Base-by-base conservation (phyloP, 768 basidiomycete species). In the Collybiopsis luxurians region DNA sequence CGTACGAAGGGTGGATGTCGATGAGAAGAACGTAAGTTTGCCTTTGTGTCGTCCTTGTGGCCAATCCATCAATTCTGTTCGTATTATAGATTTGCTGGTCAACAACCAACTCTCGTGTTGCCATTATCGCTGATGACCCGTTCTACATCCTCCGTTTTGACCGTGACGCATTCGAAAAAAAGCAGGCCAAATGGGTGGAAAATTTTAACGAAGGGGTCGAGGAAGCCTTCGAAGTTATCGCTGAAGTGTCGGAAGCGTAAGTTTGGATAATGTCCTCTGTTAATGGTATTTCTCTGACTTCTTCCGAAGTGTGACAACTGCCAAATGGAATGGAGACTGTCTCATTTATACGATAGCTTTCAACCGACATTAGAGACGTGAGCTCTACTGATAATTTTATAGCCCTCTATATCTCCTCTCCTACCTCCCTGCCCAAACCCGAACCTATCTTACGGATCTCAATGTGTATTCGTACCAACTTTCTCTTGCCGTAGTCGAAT, bases 241-340 rank as follows among this genome's bases (percentile, higher is more conserved):
- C 92, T 10, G 96, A 98, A 70, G 78, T 98, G 39, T 73, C 87
- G 0, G 96, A 99, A 63, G 79, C 74, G 95, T 87, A n/a, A n/a
- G n/a, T n/a, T n/a, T n/a, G n/a, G n/a, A n/a, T n/a, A n/a, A 63
- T 59, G 79, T 72, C 23, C 10, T 4, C 12, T 31, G 52, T 45
- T 44, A 38, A 27, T n/a, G n/a, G n/a, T n/a, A n/a, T n/a, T n/a
- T n/a, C n/a, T n/a, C n/a, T n/a, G n/a, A n/a, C n/a, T n/a, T n/a
- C n/a, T n/a, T n/a, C n/a, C n/a, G n/a, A n/a, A 96, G 92, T 55
- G 86, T 98, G 53, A 90, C 86, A 76, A 97, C 97, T 0, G 92
- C 84, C n/a, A 96, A 95, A 76, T 99, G 97, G 96, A 85, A 98
- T 40, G 97, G 96, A 53, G 97, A 99, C 71, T 99, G 96, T 72